Evolutionary conservation across 2,329 filamentous ascomycete species (phyloP), one percentile per base, ranked within the genome.

Genomic region (Colletotrichum costaricense): DNA sequence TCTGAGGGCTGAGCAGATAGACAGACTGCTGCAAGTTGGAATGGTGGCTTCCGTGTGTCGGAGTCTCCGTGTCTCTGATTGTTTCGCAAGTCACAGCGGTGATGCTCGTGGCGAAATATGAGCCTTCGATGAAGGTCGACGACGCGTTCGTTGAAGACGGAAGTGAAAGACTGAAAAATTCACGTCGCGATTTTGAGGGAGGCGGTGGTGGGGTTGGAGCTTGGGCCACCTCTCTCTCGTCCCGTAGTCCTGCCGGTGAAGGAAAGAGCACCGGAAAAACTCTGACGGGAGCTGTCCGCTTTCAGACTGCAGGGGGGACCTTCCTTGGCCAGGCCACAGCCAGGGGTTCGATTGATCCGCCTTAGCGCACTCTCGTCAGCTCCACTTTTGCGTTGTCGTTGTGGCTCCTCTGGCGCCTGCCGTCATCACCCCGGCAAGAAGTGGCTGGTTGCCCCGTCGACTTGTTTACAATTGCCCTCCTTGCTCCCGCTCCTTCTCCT

Each of bases 371-470:
- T 19, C 19, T 42, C 6, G 6, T 6, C 14, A 0, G 38, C 8
- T n/a, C 71, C 71, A 52, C 35, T 54, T 46, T 62, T 66, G 33
- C 63, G 33, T 73, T 56, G 54, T 70, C 59, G 67, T 30, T 73
- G 70, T 65, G 68, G 70, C 55, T 49, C 46, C 24, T 38, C 26
- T 49, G 67, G 63, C 56, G 62, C 63, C 68, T 74, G 72, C 72
- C 72, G 68, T 74, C 72, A 74, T 74, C 72, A 74, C 72, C 72
- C 72, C 69, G 63, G 72, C 67, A 72, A 72, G 63, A 74, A 72
- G 72, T 74, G 72, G 72, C 72, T 74, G 59, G 76, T 77, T 77
- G 76, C 76, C 75, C 75, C 60, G 76, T 74, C 76, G 75, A 77
- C 76, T 74, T 77, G 76, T 77, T 77, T 77, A 77, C 76, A 69